A percentile compares a stretch with the other conserved stretches of the same genome.
Conservation (phyloP, 2,329 filamentous ascomycete genomes). For the Trichoderma hamatum region DNA sequence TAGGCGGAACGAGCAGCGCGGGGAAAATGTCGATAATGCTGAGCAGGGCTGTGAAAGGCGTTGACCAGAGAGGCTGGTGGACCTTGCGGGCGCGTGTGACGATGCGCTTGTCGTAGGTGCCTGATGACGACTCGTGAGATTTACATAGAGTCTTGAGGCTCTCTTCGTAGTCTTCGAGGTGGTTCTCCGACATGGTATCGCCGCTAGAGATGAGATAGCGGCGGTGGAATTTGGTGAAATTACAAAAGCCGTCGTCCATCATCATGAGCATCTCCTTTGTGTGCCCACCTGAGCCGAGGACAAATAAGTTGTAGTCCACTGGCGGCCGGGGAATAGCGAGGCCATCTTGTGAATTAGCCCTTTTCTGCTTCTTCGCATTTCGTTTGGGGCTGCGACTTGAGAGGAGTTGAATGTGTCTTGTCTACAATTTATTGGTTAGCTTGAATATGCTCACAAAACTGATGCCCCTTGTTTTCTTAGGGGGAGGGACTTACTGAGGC, state of each 20-base stretch:
- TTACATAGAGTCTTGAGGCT: slow-evolving; percentile 36
- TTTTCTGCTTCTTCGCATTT: slow-evolving; percentile 24
- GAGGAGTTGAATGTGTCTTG: slow-evolving; percentile 38
- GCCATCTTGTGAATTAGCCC: not conserved
- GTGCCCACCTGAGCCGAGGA: slow-evolving; percentile 92
- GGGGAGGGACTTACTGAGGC: slow-evolving; percentile 35
- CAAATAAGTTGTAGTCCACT: slow-evolving; percentile 66
- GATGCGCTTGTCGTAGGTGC: slow-evolving; percentile 64
- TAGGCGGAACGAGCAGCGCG: slow-evolving; percentile 51
- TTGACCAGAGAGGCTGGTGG: slow-evolving; percentile 76
- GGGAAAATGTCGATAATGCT: slow-evolving; percentile 67
- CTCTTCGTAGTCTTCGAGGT: slow-evolving; percentile 62
- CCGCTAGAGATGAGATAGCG: slow-evolving; percentile 82
- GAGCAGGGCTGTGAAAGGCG: slow-evolving; percentile 67
- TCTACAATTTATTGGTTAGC: slow-evolving; percentile 30
- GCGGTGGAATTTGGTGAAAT: slow-evolving; percentile 61
- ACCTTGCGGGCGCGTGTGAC: slow-evolving; percentile 79
- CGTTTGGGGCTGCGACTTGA: slow-evolving; percentile 29
- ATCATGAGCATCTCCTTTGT: slow-evolving; percentile 93
- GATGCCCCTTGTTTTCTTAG: not conserved
- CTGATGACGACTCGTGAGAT: slow-evolving; percentile 35
- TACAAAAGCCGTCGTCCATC: slow-evolving; percentile 63
- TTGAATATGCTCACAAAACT: too few relatives aligned
- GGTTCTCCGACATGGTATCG: slow-evolving; percentile 67
- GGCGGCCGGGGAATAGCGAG: slow-evolving; percentile 10